Conservation (phyloP, 176 grass and related monocot species). For the Eremochloa ophiuroides region DNA sequence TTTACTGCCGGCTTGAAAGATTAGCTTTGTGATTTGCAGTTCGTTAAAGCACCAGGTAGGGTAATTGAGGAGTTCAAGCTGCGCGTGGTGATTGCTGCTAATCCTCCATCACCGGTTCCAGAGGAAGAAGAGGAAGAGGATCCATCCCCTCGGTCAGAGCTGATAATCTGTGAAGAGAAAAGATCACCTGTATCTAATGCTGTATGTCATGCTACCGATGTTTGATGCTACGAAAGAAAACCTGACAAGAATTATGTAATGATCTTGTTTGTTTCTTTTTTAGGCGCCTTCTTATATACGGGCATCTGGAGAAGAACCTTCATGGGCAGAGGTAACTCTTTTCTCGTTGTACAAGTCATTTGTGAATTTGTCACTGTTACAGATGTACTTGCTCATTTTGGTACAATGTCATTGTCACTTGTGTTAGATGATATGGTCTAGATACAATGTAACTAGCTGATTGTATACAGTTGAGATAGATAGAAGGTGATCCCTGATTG, state of each 20-base stretch:
- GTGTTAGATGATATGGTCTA: too few relatives aligned
- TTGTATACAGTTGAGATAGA: too few relatives aligned
- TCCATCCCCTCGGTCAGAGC: constrained; percentile 31
- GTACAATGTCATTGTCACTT: not conserved
- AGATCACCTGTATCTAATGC: constrained; percentile 12
- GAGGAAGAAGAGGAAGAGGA: constrained; percentile 79
- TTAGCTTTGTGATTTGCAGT: constrained; percentile 32
- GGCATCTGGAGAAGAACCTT: constrained; percentile 27
- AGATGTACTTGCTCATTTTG: not conserved
- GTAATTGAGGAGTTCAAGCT: constrained; percentile 81
- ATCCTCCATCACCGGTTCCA: constrained; percentile 88
- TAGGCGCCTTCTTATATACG: constrained; percentile 46
- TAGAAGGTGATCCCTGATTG: too few relatives aligned
- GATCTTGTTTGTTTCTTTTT: not conserved
- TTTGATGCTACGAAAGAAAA: not conserved
- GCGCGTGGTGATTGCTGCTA: constrained; percentile 70
- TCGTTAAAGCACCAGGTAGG: constrained; percentile 60
- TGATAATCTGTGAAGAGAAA: constrained; percentile 28
- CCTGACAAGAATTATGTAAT: not conserved
- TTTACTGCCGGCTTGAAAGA: not conserved
- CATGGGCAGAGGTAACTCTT: constrained; percentile 43
- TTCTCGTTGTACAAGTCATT: not conserved
- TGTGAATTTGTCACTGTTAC: not conserved
- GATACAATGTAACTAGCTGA: too few relatives aligned
- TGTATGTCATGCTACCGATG: constrained; percentile 24